phyloP scores from a whole-genome alignment of 768 basidiomycete genomes.

The Termitomyces bulborhizus region DNA sequence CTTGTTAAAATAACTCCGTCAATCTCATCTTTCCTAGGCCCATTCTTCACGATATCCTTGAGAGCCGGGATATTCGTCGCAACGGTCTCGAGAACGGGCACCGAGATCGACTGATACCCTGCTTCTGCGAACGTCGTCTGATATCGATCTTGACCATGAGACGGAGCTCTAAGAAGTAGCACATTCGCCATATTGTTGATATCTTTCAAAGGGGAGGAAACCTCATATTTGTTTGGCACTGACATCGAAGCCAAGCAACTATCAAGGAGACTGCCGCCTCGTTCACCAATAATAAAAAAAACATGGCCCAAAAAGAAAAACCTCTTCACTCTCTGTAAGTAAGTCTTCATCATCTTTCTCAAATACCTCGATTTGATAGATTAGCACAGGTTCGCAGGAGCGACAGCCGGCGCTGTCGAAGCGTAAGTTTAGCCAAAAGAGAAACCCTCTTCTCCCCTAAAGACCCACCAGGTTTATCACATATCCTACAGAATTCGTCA shows the following conservation, averaged over 20 bases:
- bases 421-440: constrained; percentile 45
- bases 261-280: background rate
- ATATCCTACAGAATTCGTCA: constrained; percentile 89
- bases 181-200: constrained; percentile 25
- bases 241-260: constrained; percentile 1
- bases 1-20: constrained; percentile 76
- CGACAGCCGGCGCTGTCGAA: constrained; percentile 90
- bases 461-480: constrained; percentile 51
- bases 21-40: constrained; percentile 26
- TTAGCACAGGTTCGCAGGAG: constrained; percentile 61
- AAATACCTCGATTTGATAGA: background rate
- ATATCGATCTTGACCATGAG: constrained; percentile 50
- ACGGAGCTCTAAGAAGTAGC: constrained; percentile 38
- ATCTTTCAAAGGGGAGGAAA: too few relatives aligned
- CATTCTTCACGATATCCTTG: constrained; percentile 29
- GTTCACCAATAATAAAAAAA: background rate
- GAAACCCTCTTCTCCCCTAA: too few relatives aligned
- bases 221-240: constrained; percentile 3
- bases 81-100: constrained; percentile 68
- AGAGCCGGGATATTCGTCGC: constrained; percentile 45
- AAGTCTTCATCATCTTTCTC: background rate
- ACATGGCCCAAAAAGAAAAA: constrained; percentile 66
- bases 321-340: constrained; percentile 71
- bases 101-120: constrained; percentile 50
- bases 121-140: constrained; percentile 38